Base-by-base conservation (phyloP, 2,329 filamentous ascomycete genomes). In the Lecanicillium sp. region DNA sequence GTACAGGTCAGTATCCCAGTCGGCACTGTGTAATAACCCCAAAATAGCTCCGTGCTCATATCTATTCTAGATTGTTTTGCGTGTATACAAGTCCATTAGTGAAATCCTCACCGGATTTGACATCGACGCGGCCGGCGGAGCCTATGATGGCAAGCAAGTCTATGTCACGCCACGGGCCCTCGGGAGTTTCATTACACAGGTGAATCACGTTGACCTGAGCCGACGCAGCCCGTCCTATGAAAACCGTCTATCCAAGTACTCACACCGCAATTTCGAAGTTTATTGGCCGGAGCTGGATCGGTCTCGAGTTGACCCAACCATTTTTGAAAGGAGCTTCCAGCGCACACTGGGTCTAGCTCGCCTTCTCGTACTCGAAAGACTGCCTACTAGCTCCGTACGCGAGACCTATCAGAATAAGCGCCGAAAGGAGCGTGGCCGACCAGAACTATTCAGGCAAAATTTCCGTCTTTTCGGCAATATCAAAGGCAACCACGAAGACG, bases 101-200 rank as follows among this genome's bases (percentile, higher is more conserved):
- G 85, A 94, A 56, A 89, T 94, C 27, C 69, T 94, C 17, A 87
- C 87, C 3, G 87, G 87, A 0, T 94, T 94, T 49, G 87, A 94
- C 50, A 87, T 94, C 35, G 87, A 92, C 55, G 88, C 83, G 55
- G 83, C 85, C 1, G 86, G 86, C 44, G 83, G 79, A 17, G 86
- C 85, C 3, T 94, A 84, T 49, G 79, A 92, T 56, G 87, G 87
- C 27, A 72, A 74, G 15, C 83, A 92, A 52, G 86, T 94, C 14
- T 94, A 82, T 53, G 79, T 79, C 17, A 80, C 82, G 3, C 87
- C 87, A 2, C 74, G 87, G 41, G 87, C 87, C 3, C 58, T 94
- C 12, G 78, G 77, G 32, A 81, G 86, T 9, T 90, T 83, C 58
- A 81, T 90, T 54, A 90, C 85, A 0, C 87, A 94, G 59, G 72